Base-by-base conservation (phyloP, 169 alveolate species). In the Eimeria acervulina region DNA sequence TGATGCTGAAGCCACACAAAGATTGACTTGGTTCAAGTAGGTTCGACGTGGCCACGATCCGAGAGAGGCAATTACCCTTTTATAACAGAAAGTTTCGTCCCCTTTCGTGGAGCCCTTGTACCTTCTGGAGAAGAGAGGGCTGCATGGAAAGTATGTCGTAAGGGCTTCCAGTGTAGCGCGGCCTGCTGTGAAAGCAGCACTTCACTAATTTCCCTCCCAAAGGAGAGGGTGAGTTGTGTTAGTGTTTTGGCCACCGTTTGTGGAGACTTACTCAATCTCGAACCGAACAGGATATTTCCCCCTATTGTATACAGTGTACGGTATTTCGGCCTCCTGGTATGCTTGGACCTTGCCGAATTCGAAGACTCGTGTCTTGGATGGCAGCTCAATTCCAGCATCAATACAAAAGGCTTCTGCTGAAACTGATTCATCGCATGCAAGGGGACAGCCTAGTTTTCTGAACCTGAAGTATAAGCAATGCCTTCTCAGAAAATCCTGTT, bases 281-380 rank as follows among this genome's bases (percentile, higher is more conserved):
- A 97, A 98, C 40, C 97, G 97, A 33, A 99, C 98, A 33, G 98
- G 96, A 93, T 98, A 98, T 87, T 98, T 97, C 61, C 99, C 99
- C 52, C 97, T 96, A 95, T 98, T 98, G 87, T 95, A 97, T 17
- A 98, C 92, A 52, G 96, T 95, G 95, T 98, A 95, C 13, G 97
- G 97, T 95, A 97, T 96, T 95, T 98, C 98, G 88, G 98, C 98
- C 68, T 98, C 97, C 40, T 98, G 99, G 44, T 98, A 98, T 19
- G 98, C 99, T 95, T 98, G 98, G 21, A 99, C 99, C 83, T 98
- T 98, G 8, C 98, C 99, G 89, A 98, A 98, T 95, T 99, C 99
- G 61, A 99, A 91, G 40, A 97, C 96, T 47, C 96, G 96, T 28
- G 97, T 98, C 85, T 97, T 98, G 76, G 97, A 97, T 72, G 98